Base-by-base conservation (phyloP, 768 basidiomycete species). In the Phlegmacium glaucopus region DNA sequence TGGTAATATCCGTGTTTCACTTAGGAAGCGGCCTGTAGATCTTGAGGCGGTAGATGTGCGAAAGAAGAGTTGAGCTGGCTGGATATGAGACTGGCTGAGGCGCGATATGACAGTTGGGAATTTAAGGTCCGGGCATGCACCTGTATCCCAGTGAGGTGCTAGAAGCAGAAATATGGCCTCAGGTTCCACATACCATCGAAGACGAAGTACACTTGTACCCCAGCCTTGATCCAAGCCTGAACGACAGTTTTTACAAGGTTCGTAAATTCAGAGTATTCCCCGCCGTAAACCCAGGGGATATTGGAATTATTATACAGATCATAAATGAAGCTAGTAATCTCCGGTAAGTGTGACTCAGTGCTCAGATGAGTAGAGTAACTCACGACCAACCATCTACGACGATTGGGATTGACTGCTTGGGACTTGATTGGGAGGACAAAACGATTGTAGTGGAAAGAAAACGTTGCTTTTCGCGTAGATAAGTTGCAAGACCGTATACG, bases 331-430 rank as follows among this genome's bases (percentile, higher is more conserved):
- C 90, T 92, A 51, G 47, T 43, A 40, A 38, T 26, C 45, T 42
- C 16, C 41, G 39, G 49, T 49, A 37, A 58, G 34, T 42, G 46
- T 5, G 45, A 39, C 47, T 52, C 35, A 45, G 22, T 49, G 22
- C 42, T 38, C 40, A 42, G 39, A 29, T 34, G 48, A 50, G 49
- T 7, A 48, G 29, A 47, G 17, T 35, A 38, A 83, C 90, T 82
- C 63, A 92, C 90, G 90, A 90, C 87, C 85, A 90, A 38, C 80
- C 90, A 68, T 93, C 90, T 42, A 92, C 78, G 8, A 93, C 83
- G 49, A 90, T 68, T 27, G 78, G 70, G 15, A 75, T 70, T 40
- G 65, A 48, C 18, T 47, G 45, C 37, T 47, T 53, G 4, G 60
- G 53, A 36, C 55, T 41, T n/a, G 58, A 41, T 22, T 5, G 22